Evolutionary conservation across 345 rosid species (phyloP).

Genomic region (Ceriops tagal): DNA sequence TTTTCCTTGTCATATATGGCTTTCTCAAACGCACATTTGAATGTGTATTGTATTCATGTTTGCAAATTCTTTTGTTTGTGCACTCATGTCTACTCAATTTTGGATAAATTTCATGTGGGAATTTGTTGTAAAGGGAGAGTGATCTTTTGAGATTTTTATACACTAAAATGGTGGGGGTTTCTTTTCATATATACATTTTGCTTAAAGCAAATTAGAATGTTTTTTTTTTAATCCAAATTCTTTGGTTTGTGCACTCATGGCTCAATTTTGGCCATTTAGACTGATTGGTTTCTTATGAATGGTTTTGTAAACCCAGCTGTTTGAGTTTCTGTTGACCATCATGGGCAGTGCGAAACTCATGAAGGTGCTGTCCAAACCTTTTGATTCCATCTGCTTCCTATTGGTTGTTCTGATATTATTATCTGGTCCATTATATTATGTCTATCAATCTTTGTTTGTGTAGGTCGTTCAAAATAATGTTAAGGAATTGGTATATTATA

Average conservation of each 20-base stretch:
- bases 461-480: constrained; percentile 57
- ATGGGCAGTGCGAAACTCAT: constrained; percentile 61
- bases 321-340: constrained; percentile 81
- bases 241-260: constrained; percentile 1
- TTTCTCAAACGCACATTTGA: background rate
- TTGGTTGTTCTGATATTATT: background rate
- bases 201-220: background rate
- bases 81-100: background rate
- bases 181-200: background rate
- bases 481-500: constrained; percentile 72
- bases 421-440: constrained; percentile 1
- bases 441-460: constrained; percentile 14
- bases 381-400: background rate
- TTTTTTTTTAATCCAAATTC: constrained; percentile 8
- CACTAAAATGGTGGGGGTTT: too few relatives aligned
- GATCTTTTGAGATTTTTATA: too few relatives aligned
- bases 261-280: background rate
- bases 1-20: too few relatives aligned
- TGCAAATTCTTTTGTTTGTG: constrained; percentile 10
- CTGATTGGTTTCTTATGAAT: constrained; percentile 23
- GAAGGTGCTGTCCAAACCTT: constrained; percentile 50
- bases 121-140: too few relatives aligned
- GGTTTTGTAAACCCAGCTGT: constrained; percentile 50
- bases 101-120: too few relatives aligned
- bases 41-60: background rate